Percentiles rank a stretch among this genome's conserved stretches.
Evolutionary conservation across 257 asterid genomes (phyloP).

Genomic region (Petrea volubilis): DNA sequence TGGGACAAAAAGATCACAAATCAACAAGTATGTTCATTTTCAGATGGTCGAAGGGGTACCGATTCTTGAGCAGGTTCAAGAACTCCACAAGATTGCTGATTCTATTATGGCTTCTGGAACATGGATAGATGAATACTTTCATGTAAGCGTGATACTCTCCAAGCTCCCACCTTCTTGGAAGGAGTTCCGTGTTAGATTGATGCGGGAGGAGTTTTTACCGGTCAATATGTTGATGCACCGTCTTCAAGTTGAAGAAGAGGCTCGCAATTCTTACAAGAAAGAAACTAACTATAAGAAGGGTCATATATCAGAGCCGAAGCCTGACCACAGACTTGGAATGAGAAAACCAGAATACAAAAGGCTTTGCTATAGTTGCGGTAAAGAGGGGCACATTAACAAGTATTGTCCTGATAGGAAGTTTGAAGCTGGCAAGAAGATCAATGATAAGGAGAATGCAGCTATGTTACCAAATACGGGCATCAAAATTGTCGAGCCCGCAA

Average conservation of each 20-base stretch:
- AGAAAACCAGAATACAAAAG: constrained; percentile 36
- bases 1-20: constrained; percentile 62
- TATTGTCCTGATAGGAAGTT: constrained; percentile 37
- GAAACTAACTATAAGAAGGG: constrained; percentile 23
- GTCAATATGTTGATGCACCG: constrained; percentile 48
- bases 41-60: constrained; percentile 63
- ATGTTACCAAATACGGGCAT: constrained; percentile 12
- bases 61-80: constrained; percentile 56
- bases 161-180: constrained; percentile 84
- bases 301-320: constrained; percentile 21
- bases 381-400: constrained; percentile 52
- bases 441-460: constrained; percentile 26
- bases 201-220: constrained; percentile 48
- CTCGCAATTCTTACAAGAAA: constrained; percentile 29
- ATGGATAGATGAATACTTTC: constrained; percentile 64
- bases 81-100: constrained; percentile 54
- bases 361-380: constrained; percentile 49
- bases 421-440: constrained; percentile 27
- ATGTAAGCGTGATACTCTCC: constrained; percentile 50
- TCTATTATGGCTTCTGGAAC: constrained; percentile 53
- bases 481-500: constrained; percentile 20
- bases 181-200: constrained; percentile 51
- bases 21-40: constrained; percentile 63
- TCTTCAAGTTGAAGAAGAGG: constrained; percentile 59
- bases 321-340: constrained; percentile 23